A percentile compares a stretch with the other conserved stretches of the same genome.
Evolutionary conservation across 139 green algal genomes (phyloP).

Genomic region (Axilococcus clingmanii): DNA sequence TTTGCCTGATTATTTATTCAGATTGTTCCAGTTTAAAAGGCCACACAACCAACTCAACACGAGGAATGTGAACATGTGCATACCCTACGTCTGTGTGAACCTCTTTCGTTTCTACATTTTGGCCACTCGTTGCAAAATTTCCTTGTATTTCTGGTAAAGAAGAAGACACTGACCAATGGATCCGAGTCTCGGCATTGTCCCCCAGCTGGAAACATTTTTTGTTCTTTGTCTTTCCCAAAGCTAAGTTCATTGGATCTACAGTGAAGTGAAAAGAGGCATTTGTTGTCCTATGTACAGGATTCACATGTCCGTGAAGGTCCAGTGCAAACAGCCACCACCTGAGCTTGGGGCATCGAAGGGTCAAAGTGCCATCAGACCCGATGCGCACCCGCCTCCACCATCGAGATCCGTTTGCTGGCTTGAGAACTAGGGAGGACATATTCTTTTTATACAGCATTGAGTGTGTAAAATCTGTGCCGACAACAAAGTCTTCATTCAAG

Average conservation of each 20-base stretch:
- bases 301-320: conserved; percentile 12
- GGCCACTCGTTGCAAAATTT: not conserved
- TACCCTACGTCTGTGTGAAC: conserved; percentile 19
- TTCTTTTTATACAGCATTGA: not conserved
- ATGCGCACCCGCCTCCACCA: conserved; percentile 18
- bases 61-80: conserved; percentile 15
- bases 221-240: conserved; percentile 1
- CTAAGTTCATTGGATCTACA: conserved; percentile 16
- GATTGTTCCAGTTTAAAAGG: conserved; percentile 4
- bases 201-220: conserved; percentile 6
- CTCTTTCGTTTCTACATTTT: conserved; percentile 2
- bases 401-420: conserved; percentile 2
- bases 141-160: conserved; percentile 16
- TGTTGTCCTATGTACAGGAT: conserved; percentile 5
- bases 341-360: conserved; percentile 20
- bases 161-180: conserved; percentile 20
- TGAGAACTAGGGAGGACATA: conserved; percentile 16
- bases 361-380: conserved; percentile 11
- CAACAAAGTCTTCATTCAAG: no score
- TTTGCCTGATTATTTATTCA: not conserved
- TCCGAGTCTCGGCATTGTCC: conserved; percentile 1
- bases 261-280: conserved; percentile 13
- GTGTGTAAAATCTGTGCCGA: conserved; percentile 12
- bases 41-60: conserved; percentile 22
- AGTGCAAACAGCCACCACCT: conserved; percentile 18